Conservation (phyloP, 768 basidiomycete genomes). For the Tricholoma matsutake region DNA sequence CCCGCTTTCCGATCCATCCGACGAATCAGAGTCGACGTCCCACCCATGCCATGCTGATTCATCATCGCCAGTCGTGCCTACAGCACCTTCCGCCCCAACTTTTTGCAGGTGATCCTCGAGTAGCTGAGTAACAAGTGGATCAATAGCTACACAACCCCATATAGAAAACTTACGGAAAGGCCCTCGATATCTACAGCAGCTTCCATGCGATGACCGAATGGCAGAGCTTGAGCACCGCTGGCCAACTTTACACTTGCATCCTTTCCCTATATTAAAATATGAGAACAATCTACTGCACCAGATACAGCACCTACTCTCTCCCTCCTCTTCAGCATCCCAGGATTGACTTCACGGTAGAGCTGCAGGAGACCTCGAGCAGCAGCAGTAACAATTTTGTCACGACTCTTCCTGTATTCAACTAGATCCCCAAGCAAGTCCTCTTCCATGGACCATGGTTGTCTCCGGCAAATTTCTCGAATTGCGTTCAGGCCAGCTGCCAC, state of each 20-base stretch:
- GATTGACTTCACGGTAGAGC: conserved; percentile 95
- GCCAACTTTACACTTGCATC: conserved; percentile 76
- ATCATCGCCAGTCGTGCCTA: conserved; percentile 42
- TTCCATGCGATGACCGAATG: conserved; percentile 77
- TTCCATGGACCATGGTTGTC: conserved; percentile 98
- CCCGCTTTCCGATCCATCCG: conserved; percentile 40
- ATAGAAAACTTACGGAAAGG: conserved; percentile 58
- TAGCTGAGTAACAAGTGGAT: conserved; percentile 44
- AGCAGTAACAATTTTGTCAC: conserved; percentile 90
- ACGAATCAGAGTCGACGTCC: conserved; percentile 77
- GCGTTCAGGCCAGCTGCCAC: conserved; percentile 96
- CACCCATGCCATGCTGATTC: conserved; percentile 83
- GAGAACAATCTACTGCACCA: conserved; percentile 4
- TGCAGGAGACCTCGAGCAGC: conserved; percentile 85
- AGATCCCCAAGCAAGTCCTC: conserved; percentile 90
- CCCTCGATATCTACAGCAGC: conserved; percentile 88
- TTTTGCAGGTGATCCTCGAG: conserved; percentile 83
- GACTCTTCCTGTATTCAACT: conserved; percentile 92
- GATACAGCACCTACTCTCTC: conserved; percentile 60
- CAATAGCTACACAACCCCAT: background rate
- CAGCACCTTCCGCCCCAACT: conserved; percentile 63
- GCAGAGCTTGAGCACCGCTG: conserved; percentile 62
- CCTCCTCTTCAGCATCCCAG: conserved; percentile 82
- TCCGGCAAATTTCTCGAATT: conserved; percentile 88
- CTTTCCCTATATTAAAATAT: conserved; percentile 68